Percentiles rank a stretch among this genome's conserved stretches.
phyloP scores from a whole-genome alignment of 2,329 filamentous ascomycete genomes.

The Exophiala bonariae region DNA sequence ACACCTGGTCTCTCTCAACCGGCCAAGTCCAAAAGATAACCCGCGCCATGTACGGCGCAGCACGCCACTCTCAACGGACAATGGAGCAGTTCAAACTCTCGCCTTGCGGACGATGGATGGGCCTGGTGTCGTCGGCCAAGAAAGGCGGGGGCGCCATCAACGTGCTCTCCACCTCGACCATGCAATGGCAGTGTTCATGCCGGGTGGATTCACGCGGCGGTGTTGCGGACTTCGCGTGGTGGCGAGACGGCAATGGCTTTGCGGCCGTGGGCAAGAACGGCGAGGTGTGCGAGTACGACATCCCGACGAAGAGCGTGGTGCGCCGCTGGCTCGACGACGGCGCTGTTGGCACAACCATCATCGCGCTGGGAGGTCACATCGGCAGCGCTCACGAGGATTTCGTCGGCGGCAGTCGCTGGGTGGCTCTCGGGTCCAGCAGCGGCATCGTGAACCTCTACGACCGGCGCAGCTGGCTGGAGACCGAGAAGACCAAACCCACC shows the following conservation, averaged over 20 bases:
- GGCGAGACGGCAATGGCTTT: constrained; percentile 78
- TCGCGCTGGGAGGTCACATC: constrained; percentile 66
- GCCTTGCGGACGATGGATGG: constrained; percentile 84
- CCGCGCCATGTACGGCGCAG: constrained; percentile 63
- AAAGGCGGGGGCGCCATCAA: constrained; percentile 90
- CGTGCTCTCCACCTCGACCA: constrained; percentile 73
- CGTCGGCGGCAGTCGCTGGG: constrained; percentile 77
- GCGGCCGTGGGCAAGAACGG: constrained; percentile 82
- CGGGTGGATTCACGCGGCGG: constrained; percentile 79
- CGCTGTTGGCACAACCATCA: constrained; percentile 77
- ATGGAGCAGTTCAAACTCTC: constrained; percentile 92
- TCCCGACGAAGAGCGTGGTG: constrained; percentile 67
- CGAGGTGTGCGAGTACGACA: constrained; percentile 85
- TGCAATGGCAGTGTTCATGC: constrained; percentile 84
- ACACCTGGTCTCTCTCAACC: constrained; percentile 84
- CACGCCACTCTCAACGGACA: constrained; percentile 69
- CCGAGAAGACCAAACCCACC: background rate
- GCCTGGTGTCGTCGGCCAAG: constrained; percentile 72
- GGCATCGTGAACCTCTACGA: constrained; percentile 96
- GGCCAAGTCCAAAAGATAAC: constrained; percentile 80
- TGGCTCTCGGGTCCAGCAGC: constrained; percentile 80
- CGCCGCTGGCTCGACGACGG: constrained; percentile 89
- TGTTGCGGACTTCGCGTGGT: constrained; percentile 91
- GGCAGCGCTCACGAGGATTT: constrained; percentile 25
- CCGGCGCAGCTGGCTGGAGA: constrained; percentile 48